A percentile compares a stretch with the other conserved stretches of the same genome.
These are phyloP conservation scores for Hyaloscypha variabilis DNA, from an alignment of 495 filamentous ascomycete species.

Conservation along the genomic window DNA sequence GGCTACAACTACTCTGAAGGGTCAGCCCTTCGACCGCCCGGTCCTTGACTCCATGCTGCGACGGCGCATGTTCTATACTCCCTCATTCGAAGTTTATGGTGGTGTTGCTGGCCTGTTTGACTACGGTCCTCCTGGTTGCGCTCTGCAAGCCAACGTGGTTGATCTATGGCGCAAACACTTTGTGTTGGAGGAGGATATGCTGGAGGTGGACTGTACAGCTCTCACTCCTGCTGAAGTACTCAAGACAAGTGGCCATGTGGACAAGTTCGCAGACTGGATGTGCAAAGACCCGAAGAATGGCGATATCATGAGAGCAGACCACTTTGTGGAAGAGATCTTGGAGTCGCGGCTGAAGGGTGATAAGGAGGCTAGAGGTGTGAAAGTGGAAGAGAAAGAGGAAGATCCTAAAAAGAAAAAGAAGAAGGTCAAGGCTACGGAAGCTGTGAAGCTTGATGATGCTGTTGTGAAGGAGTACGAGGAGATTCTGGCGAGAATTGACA, in stretches of 20 bases:
- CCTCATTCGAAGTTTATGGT: conserved; percentile 92
- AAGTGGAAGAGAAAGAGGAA: conserved; percentile 65
- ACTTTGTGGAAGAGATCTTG: conserved; percentile 91
- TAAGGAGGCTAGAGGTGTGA: conserved; percentile 56
- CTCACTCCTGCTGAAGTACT: conserved; percentile 87
- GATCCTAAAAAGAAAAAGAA: conserved; percentile 62
- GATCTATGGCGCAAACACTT: conserved; percentile 94
- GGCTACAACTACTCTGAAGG: conserved; percentile 72
- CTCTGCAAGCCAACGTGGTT: conserved; percentile 81
- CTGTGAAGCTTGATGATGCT: conserved; percentile 66
- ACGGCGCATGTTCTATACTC: conserved; percentile 91
- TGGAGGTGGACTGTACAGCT: conserved; percentile 85
- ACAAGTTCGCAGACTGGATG: conserved; percentile 99
- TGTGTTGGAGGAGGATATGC: conserved; percentile 86
- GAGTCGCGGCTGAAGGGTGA: conserved; percentile 76
- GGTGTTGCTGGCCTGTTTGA: conserved; percentile 86
- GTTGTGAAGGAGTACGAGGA: conserved; percentile 73
- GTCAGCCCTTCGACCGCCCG: conserved; percentile 81
- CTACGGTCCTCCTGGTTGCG: conserved; percentile 76
- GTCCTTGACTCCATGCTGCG: conserved; percentile 82
- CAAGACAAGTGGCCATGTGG: conserved; percentile 96
- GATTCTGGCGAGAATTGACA: conserved; percentile 74
- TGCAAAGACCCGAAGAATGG: conserved; percentile 98
- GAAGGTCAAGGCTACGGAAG: conserved; percentile 52
- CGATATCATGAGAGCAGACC: conserved; percentile 94